Base-by-base conservation (phyloP, 1,284 basidiomycete genomes). In the Austropuccinia psidii region DNA sequence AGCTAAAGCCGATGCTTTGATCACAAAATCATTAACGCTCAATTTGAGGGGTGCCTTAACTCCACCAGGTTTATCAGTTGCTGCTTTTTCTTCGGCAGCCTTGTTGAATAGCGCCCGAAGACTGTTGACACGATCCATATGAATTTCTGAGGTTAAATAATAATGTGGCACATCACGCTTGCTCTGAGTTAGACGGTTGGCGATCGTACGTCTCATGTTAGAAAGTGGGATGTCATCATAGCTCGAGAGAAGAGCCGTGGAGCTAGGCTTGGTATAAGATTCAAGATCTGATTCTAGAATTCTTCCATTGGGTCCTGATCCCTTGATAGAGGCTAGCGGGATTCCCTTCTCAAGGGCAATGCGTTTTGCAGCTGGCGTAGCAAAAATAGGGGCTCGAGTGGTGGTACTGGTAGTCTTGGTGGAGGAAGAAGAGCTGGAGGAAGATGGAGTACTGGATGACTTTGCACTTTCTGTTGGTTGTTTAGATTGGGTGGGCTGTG, bases 91-190 rank as follows among this genome's bases (percentile, higher is more conserved):
- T 52, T 86, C 86, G 81, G 89, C 89, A 64, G 85, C 85, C 78
- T 83, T 83, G 86, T 98, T 99, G 85, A 99, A 98, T 76, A 98
- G 89, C 82, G 94, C 88, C 74, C 95, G 87, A 75, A 99, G 86
- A 83, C 97, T 97, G 80, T 90, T 82, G 35, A 95, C 89, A 83
- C 93, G 93, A 85, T 93, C 93, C 93, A 98, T 97, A 84, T 92
- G 90, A 81, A 98, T 86, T 80, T 98, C 92, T 69, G 91, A 86
- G 15, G 95, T 97, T 78, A 98, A 83, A 83, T 98, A 98, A 84
- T 96, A 99, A 82, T 98, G 94, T n/a, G 96, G 96, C 29, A 93
- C 81, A 77, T 92, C 88, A 81, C 90, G 89, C 83, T 98, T 98
- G 77, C 90, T 91, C 84, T 97, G 91, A 2, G 89, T 87, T 77